These are phyloP conservation scores for Ogataea hybrid DNA, from an alignment of 1,139 yeast genomes.

Conservation along the genomic window DNA sequence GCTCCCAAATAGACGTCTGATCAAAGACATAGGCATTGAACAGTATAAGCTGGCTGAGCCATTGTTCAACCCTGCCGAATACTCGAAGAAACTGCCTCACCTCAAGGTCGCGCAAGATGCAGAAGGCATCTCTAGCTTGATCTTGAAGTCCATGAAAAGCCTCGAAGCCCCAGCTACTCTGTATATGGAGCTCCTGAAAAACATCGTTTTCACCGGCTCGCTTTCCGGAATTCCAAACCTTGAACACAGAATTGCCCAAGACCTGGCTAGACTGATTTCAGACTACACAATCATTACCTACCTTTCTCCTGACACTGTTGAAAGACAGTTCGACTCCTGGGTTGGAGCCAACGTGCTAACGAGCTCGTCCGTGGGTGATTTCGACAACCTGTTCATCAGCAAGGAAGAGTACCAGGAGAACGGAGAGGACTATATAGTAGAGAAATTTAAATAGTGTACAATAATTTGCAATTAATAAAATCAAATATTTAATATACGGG, in stretches of 20 bases:
- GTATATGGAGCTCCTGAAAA: slow-evolving; percentile 45
- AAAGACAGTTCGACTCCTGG: slow-evolving; percentile 61
- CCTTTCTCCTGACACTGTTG: slow-evolving; percentile 38
- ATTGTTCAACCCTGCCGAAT: slow-evolving; percentile 51
- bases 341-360: slow-evolving; percentile 66
- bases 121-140: slow-evolving; percentile 46
- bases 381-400: slow-evolving; percentile 51
- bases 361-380: slow-evolving; percentile 41
- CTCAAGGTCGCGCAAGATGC: slow-evolving; percentile 35
- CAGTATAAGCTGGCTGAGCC: slow-evolving; percentile 49
- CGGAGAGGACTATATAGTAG: slow-evolving; percentile 56
- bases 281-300: slow-evolving; percentile 42
- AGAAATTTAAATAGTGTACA: slow-evolving; percentile 46
- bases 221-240: slow-evolving; percentile 59
- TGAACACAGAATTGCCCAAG: slow-evolving; percentile 60
- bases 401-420: slow-evolving; percentile 58
- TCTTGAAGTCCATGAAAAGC: slow-evolving; percentile 44
- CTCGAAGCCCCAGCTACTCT: slow-evolving; percentile 38
- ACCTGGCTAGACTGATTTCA: slow-evolving; percentile 53
- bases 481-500: background rate
- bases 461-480: background rate
- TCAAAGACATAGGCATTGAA: slow-evolving; percentile 41
- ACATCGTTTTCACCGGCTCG: slow-evolving; percentile 68
- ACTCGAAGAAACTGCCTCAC: slow-evolving; percentile 33
- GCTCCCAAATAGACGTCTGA: slow-evolving; percentile 44